Evolutionary conservation across 2,329 filamentous ascomycete species (phyloP), one percentile per base, ranked within the genome.

Genomic region (Cordyceps pruinosa): DNA sequence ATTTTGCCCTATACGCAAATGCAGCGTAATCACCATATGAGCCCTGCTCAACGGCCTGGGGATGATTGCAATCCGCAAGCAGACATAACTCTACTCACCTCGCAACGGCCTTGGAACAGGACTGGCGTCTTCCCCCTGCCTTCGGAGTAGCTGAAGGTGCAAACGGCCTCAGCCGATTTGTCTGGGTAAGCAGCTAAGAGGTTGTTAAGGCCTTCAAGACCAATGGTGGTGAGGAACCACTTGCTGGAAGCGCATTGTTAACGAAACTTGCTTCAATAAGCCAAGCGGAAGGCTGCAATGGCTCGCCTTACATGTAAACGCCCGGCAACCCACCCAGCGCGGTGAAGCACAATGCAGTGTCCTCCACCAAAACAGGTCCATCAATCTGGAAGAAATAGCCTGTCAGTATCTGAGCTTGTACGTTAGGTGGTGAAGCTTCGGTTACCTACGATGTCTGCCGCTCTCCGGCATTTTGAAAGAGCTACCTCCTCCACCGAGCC

Each of bases 401-500:
- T 21, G 32, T 55, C 30, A 53, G 28, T 4, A 45, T 28, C 19
- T 15, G 21, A 45, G 30, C 17, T 53, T 12, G 6, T 10, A 23
- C 13, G 39, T 8, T n/a, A n/a, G n/a, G n/a, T n/a, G n/a, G n/a
- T n/a, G n/a, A n/a, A n/a, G 30, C 7, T 21, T 39, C 23, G 41
- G 21, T 28, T 6, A 50, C 55, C 25, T 23, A 96, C 89, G 64
- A 80, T 75, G 57, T 89, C 86, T 41, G 91, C 92, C 56, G 94
- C 94, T 65, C 86, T 81, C 59, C 82, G 84, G 72, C 89, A 93
- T 75, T 99, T 99, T 68, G 93, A 92, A 50, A 76, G 78, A 0
- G 92, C 94, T 57, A 99, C 90, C 66, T 97, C 91, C 68, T 97
- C 91, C 41, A 97, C 85, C 0, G 87, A 88, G 42, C 93, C 94